Base-by-base conservation (phyloP, 2,329 filamentous ascomycete genomes). In the Neonectria ditissima region DNA sequence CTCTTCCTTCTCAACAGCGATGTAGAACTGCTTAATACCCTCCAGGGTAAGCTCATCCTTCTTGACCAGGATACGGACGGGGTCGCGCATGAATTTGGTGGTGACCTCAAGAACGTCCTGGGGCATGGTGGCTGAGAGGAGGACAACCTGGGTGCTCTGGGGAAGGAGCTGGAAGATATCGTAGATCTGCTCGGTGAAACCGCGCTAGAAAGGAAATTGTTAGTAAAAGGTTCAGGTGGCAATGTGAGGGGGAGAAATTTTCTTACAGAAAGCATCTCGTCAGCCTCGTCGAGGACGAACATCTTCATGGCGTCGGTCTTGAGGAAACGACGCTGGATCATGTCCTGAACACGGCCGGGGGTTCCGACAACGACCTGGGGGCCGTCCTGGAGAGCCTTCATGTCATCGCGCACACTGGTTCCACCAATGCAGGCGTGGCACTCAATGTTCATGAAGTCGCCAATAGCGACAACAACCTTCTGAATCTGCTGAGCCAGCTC, bases 21-120 rank as follows among this genome's bases (percentile, higher is more conserved):
- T 98, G 87, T 97, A 99, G 87, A 97, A 99, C 83, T 99, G 96
- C 89, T 99, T 99, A 80, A 99, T 97, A 93, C 96, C 96, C 86
- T 99, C 96, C 65, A 99, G 93, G 78, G 96, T 99, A 82, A 99
- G 91, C 82, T 99, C 96, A 79, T 97, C 95, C 90, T 97, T 97
- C 92, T 99, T 99, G 84, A 99, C 96, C 75, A 99, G 89, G 80
- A 99, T 98, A 80, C 96, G 94, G 82, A 99, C 92, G 74, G 96
- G 96, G 84, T 99, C 96, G 77, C 94, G 94, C 96, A 99, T 99
- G 89, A 99, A 99, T 87, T 97, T 97, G 85, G 95, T 98, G 79
- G 96, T 99, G 80, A 99, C 94, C 87, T 99, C 96, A 66, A 99
- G 91, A 68, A 99, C 96, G 80, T 99, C 96, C 87, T 97, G 94